Evolutionary conservation across 331 rosid species (phyloP).

Genomic region (Quercus tomentella): DNA sequence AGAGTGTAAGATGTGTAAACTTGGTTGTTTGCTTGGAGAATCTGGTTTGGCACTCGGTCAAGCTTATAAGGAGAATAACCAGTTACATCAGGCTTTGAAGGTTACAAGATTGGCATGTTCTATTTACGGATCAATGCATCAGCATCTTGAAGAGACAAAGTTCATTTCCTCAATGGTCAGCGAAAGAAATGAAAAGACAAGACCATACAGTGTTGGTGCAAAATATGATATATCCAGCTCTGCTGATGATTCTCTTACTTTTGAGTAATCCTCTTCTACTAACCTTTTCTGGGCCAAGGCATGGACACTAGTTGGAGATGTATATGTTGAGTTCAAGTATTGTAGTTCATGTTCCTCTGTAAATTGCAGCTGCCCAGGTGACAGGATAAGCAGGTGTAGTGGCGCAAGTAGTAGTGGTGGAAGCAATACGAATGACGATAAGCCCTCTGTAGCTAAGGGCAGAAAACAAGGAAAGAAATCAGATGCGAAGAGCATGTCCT

Average conservation of each 20-base stretch:
- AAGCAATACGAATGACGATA: constrained; percentile 16
- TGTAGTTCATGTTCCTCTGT: constrained; percentile 82
- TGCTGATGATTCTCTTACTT: constrained; percentile 29
- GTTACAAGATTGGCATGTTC: constrained; percentile 85
- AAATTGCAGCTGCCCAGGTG: constrained; percentile 95
- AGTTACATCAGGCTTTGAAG: constrained; percentile 78
- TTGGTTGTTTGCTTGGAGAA: constrained; percentile 94
- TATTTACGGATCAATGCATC: constrained; percentile 96
- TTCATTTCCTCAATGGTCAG: constrained; percentile 84
- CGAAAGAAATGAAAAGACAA: constrained; percentile 34
- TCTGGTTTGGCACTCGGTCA: constrained; percentile 90
- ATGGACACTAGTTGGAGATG: constrained; percentile 87
- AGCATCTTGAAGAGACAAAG: constrained; percentile 72
- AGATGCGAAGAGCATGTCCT: constrained; percentile 36
- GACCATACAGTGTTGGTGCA: constrained; percentile 27
- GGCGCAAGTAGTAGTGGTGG: constrained; percentile 74
- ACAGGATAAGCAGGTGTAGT: constrained; percentile 93
- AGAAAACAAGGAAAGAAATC: constrained; percentile 59
- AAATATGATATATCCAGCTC: constrained; percentile 35
- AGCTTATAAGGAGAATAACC: constrained; percentile 76
- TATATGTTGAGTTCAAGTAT: constrained; percentile 68
- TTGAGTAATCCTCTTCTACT: constrained; percentile 64
- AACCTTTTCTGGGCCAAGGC: constrained; percentile 94
- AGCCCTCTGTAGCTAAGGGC: constrained; percentile 30
- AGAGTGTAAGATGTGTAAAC: constrained; percentile 87